phyloP scores from a whole-genome alignment of 1,284 basidiomycete genomes.

The Melampsora americana region DNA sequence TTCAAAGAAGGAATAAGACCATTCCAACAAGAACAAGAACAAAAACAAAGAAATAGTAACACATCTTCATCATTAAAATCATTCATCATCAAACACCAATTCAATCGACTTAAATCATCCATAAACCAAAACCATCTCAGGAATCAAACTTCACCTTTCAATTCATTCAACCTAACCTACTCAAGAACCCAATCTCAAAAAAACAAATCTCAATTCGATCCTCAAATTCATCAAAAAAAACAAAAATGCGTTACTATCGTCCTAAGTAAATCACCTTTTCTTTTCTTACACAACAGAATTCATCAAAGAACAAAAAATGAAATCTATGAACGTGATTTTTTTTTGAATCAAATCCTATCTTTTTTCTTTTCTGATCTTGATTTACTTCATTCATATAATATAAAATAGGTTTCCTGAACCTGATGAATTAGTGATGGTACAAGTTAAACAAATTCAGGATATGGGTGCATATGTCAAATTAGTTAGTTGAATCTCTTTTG shows the following conservation, averaged over 20 bases:
- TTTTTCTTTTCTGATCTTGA: not conserved
- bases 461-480: conserved; percentile 99
- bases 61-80: no score
- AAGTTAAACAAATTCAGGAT: conserved; percentile 97
- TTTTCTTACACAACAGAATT: no score
- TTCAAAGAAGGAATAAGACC: no score
- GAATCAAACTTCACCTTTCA: not conserved
- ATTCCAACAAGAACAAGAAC: no score
- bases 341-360: no score
- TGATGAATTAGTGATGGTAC: conserved; percentile 98
- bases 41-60: no score
- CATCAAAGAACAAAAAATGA: no score
- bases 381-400: not conserved
- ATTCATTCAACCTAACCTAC: not conserved
- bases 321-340: not conserved
- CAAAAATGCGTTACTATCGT: conserved; percentile 42
- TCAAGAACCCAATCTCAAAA: not conserved
- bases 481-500: conserved; percentile 18
- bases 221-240: not conserved
- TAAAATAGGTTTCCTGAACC: conserved; percentile 44
- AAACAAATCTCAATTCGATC: not conserved
- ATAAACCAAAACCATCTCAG: not conserved
- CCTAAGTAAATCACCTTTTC: conserved; percentile 6
- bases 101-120: not conserved
- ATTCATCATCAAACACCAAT: no score